Evolutionary conservation across 495 filamentous ascomycete species (phyloP), one percentile per base, ranked within the genome.

Genomic region (Lineolata rhizophorae): DNA sequence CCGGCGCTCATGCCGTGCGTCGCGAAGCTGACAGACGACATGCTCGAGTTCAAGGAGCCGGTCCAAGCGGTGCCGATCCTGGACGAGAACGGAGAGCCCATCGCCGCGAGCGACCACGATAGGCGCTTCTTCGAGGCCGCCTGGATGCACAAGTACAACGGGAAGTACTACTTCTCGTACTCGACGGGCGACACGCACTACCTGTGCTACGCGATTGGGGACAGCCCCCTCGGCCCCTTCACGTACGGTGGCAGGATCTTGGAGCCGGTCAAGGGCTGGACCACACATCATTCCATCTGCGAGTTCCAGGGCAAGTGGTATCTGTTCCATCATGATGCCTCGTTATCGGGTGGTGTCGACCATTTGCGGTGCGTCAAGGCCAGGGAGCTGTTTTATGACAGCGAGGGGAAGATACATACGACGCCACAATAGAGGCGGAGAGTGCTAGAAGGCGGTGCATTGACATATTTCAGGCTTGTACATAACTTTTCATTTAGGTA

Each of bases 51-150:
- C 40, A 52, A 47, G 5, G 46, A 47, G 4, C 52, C 56, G 9
- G 60, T 69, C 6, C 37, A 47, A 4, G 55, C 72, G 31, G 34
- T 76, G 1, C 44, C 54, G 15, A 72, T 76, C 38, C 51, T 72
- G 16, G 65, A 67, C 18, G 58, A 65, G 44, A 61, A 60, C 2
- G 67, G 71, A 10, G 39, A 65, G 47, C 66, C 54, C 1, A 45
- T 80, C 29, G 30, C 39, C 1, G 65, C 71, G 17, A 62, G 71
- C 53, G 70, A 79, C 47, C 72, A 79, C 51, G 68, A 73, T 33
- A 43, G 71, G 3, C 55, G 73, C n/a, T 81, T 79, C 58, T 79
- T 81, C 52, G 74, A 81, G 56, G 74, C 73, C 0, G 64, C 74
- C 14, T 79, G 72, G 71, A 64, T 78, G 65, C 72, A 79, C 42